phyloP scores from a whole-genome alignment of 371 early-diverging fungal genomes.

The Apophysomyces trapeziformis region DNA sequence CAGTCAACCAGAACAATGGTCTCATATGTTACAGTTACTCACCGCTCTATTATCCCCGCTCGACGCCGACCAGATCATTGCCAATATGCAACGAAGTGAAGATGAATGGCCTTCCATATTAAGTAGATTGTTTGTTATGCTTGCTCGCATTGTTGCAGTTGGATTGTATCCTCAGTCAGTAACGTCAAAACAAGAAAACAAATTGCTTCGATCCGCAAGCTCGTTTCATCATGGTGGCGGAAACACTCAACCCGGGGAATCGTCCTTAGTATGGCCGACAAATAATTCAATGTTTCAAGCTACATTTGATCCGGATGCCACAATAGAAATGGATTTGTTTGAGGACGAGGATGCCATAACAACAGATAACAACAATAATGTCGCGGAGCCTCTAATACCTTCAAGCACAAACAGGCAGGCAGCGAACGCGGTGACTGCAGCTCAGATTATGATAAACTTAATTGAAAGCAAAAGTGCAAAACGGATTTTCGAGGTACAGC shows the following conservation, averaged over 20 bases:
- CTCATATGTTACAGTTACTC: constrained; percentile 33
- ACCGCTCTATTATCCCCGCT: constrained; percentile 23
- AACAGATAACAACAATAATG: constrained; percentile 4
- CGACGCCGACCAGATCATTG: constrained; percentile 31
- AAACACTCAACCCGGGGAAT: constrained; percentile 22
- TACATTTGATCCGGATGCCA: constrained; percentile 44
- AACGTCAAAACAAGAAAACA: constrained; percentile 3
- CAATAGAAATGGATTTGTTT: constrained; percentile 39
- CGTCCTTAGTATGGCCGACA: constrained; percentile 5
- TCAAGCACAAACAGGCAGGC: constrained; percentile 12
- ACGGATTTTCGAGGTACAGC: constrained; percentile 40
- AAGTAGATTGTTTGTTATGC: constrained; percentile 26
- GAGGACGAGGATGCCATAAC: constrained; percentile 24
- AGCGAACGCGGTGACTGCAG: constrained; percentile 36
- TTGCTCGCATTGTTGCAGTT: constrained; percentile 36
- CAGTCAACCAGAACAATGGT: constrained; percentile 40
- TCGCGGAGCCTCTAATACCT: constrained; percentile 11
- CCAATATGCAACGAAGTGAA: constrained; percentile 22
- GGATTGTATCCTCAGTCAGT: constrained; percentile 32
- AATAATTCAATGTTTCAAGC: constrained; percentile 20
- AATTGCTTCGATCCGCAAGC: constrained; percentile 10
- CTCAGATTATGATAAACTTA: constrained; percentile 42
- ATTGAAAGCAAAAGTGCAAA: constrained; percentile 45
- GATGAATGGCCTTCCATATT: constrained; percentile 31
- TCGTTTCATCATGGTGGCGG: constrained; percentile 14